Evolutionary conservation across 202 grass and related monocot species (phyloP).

Genomic region (Zoysia matrella): DNA sequence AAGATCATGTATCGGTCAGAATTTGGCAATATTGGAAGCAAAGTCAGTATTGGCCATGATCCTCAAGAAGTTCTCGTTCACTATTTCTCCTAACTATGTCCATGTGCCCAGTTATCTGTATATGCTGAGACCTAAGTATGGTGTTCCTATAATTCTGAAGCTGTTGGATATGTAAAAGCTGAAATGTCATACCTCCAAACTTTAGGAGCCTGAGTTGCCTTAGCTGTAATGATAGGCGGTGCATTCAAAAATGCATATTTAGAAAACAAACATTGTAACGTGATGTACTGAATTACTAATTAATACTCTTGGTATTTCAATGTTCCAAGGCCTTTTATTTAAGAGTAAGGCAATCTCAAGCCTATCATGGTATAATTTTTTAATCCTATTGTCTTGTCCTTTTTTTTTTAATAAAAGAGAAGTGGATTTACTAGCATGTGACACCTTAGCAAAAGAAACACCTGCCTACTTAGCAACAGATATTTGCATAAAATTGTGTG

Average conservation of each 20-base stretch:
- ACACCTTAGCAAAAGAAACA: background rate
- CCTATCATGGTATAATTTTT: background rate
- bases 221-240: background rate
- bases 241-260: background rate
- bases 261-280: background rate
- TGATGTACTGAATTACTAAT: background rate
- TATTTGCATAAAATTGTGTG: background rate
- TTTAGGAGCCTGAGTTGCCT: background rate
- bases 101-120: conserved; percentile 42
- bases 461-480: background rate
- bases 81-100: conserved; percentile 41
- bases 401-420: background rate
- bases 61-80: conserved; percentile 47
- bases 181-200: background rate
- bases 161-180: conserved; percentile 1
- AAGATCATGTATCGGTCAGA: conserved; percentile 52
- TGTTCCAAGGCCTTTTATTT: background rate
- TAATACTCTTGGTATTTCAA: background rate
- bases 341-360: background rate
- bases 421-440: background rate
- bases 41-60: conserved; percentile 37
- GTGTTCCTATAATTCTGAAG: conserved; percentile 43
- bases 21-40: conserved; percentile 59
- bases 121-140: conserved; percentile 45
- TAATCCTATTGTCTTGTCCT: background rate